Percentiles rank a stretch among this genome's conserved stretches.
Conservation (phyloP, 2,329 filamentous ascomycete genomes). For the Aspergillus chevalieri region DNA sequence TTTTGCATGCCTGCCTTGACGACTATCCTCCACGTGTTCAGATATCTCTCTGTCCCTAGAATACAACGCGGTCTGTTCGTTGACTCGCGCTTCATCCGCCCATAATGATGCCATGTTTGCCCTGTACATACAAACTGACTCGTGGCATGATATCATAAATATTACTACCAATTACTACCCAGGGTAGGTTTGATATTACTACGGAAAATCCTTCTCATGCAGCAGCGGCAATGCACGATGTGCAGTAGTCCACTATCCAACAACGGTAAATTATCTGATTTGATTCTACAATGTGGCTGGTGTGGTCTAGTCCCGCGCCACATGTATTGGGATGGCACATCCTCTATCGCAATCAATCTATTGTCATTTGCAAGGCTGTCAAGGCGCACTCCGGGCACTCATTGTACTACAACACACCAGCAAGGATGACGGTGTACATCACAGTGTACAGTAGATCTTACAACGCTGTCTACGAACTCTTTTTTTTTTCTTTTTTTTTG, state of each 20-base stretch:
- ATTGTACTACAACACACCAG: no score
- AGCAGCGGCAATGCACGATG: neutral
- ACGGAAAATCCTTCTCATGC: neutral
- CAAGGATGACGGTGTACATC: no score
- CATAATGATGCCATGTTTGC: neutral
- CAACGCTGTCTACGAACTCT: no score
- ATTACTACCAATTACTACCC: neutral
- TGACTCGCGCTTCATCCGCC: no score
- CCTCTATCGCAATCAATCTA: neutral
- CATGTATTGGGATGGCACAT: neutral
- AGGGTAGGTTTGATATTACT: no score
- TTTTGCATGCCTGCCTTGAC: neutral
- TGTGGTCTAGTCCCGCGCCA: conserved; percentile 2
- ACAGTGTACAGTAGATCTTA: no score
- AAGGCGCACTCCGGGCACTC: no score
- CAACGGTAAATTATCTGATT: neutral
- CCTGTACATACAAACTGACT: neutral
- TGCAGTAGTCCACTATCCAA: neutral
- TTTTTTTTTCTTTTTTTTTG: no score
- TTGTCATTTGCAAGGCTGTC: neutral
- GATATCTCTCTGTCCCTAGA: no score
- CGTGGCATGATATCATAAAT: neutral
- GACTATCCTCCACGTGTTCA: no score
- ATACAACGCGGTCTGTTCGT: no score
- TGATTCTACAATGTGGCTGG: conserved; percentile 4